Conservation (phyloP, 108 stramenopile species). For the Tribonema minus region DNA sequence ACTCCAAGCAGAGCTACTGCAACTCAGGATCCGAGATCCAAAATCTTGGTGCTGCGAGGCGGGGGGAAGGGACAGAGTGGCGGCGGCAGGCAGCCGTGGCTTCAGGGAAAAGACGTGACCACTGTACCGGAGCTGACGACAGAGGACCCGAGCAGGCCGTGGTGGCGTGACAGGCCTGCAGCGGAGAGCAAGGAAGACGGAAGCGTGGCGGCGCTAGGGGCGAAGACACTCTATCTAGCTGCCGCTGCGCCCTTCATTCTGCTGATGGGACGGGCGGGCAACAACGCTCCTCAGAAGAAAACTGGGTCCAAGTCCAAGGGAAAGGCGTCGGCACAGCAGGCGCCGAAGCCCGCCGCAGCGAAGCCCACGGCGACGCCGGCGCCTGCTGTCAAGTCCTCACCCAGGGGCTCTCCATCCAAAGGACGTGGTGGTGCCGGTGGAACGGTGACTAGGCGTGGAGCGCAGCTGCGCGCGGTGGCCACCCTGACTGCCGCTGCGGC, state of each 20-base stretch:
- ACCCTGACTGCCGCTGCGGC: background rate
- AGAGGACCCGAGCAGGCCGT: slow-evolving; percentile 16
- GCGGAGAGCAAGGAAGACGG: background rate
- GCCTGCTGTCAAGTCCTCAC: too few relatives aligned
- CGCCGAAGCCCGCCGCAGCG: background rate
- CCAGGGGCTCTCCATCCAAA: too few relatives aligned
- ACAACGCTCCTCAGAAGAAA: background rate
- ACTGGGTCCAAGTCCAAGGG: background rate
- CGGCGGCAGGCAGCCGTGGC: background rate
- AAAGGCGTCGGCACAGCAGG: background rate
- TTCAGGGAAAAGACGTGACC: background rate
- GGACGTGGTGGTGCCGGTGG: too few relatives aligned
- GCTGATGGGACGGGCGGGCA: background rate
- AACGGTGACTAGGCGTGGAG: background rate
- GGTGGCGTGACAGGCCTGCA: background rate
- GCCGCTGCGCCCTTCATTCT: background rate
- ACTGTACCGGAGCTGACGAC: background rate
- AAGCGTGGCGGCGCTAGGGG: background rate
- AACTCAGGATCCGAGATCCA: too few relatives aligned
- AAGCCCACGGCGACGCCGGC: background rate
- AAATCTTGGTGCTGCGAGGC: too few relatives aligned
- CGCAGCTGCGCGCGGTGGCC: background rate
- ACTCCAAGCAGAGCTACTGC: too few relatives aligned
- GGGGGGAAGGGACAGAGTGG: too few relatives aligned
- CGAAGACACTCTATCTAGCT: background rate